These are phyloP conservation scores for Flaveria brownii DNA, from an alignment of 129 eudicot genomes.

Conservation along the genomic window DNA sequence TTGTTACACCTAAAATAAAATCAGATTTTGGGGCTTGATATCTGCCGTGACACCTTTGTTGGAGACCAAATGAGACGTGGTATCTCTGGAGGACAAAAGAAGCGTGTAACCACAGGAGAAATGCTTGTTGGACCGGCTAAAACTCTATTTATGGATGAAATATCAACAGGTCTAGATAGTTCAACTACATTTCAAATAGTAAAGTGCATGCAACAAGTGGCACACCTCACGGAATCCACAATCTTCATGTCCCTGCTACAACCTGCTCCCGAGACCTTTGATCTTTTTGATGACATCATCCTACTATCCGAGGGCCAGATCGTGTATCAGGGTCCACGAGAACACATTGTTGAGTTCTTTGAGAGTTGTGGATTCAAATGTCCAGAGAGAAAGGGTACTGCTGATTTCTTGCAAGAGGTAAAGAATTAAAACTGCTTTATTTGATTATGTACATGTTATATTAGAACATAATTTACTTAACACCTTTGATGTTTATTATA, in stretches of 20 bases:
- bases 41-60: constrained; percentile 82
- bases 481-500: constrained; percentile 23
- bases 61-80: constrained; percentile 86
- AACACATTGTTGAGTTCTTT: constrained; percentile 74
- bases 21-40: constrained; percentile 82
- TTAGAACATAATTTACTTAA: not conserved
- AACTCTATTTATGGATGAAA: constrained; percentile 90
- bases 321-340: constrained; percentile 91
- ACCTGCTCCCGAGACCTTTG: constrained; percentile 96
- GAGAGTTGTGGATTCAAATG: constrained; percentile 83
- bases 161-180: constrained; percentile 95
- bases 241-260: constrained; percentile 86
- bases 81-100: constrained; percentile 90
- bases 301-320: constrained; percentile 87
- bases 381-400: constrained; percentile 87
- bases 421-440: not conserved
- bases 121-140: constrained; percentile 97
- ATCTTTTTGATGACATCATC: constrained; percentile 83
- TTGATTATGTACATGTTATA: not conserved
- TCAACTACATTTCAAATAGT: constrained; percentile 96
- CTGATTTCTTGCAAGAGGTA: constrained; percentile 99
- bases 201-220: constrained; percentile 87
- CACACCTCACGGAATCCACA: constrained; percentile 70
- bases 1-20: not conserved
- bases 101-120: constrained; percentile 94